phyloP scores from a whole-genome alignment of 1,139 yeast species.

The Pichia sp. region DNA sequence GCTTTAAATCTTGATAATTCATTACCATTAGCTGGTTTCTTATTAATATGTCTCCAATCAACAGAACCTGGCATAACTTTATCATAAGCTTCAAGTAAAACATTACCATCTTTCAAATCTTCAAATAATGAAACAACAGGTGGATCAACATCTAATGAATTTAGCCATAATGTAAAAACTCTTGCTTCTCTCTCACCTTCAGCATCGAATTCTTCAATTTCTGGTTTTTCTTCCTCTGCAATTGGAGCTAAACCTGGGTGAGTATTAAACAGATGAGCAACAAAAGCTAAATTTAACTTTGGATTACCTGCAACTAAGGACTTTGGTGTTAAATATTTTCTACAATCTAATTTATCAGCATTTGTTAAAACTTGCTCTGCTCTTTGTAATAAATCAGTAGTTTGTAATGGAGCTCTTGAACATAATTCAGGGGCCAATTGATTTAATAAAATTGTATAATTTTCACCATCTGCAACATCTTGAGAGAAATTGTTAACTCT shows the following conservation, averaged over 20 bases:
- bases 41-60: conserved; percentile 72
- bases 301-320: conserved; percentile 96
- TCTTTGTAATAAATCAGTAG: conserved; percentile 62
- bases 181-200: conserved; percentile 99
- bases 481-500: conserved; percentile 78
- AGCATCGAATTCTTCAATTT: conserved; percentile 93
- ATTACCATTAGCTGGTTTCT: conserved; percentile 63
- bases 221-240: conserved; percentile 84
- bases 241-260: conserved; percentile 96
- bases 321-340: conserved; percentile 91
- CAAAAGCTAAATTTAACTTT: conserved; percentile 91
- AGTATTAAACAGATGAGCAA: conserved; percentile 92
- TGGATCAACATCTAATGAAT: conserved; percentile 93
- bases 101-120: conserved; percentile 89
- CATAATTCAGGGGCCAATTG: conserved; percentile 85
- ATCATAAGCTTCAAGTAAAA: conserved; percentile 86
- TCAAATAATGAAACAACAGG: conserved; percentile 88
- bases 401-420: conserved; percentile 74
- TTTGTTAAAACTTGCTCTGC: conserved; percentile 81
- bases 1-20: conserved; percentile 90
- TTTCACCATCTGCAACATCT: conserved; percentile 93
- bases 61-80: conserved; percentile 94
- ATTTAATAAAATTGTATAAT: conserved; percentile 80
- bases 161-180: conserved; percentile 95
- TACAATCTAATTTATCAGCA: conserved; percentile 87